These are phyloP conservation scores for Alternaria sp. DNA, from an alignment of 2,329 filamentous ascomycete genomes.

Conservation along the genomic window DNA sequence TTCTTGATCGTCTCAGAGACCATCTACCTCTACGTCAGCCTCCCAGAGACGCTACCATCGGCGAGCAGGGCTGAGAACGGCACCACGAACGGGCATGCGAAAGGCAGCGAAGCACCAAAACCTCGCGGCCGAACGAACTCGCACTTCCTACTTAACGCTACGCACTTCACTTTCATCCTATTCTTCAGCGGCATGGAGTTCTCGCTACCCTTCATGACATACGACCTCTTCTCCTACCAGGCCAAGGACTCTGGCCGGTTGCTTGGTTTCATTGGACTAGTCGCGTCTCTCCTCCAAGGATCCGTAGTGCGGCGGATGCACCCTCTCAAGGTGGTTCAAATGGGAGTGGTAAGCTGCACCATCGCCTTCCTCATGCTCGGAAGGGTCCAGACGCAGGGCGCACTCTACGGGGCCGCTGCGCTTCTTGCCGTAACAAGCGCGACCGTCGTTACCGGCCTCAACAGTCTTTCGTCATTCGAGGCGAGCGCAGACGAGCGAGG, in stretches of 20 bases:
- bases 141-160: conserved; percentile 78
- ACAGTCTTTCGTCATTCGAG: conserved; percentile 90
- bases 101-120: conserved; percentile 23
- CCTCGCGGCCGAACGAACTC: conserved; percentile 72
- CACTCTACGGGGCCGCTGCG: conserved; percentile 81
- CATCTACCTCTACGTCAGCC: conserved; percentile 78
- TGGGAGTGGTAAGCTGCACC: conserved; percentile 79
- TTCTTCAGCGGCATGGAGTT: conserved; percentile 99
- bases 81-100: conserved; percentile 25
- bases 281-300: conserved; percentile 91
- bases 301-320: conserved; percentile 86
- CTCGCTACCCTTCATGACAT: conserved; percentile 95
- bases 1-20: conserved; percentile 87
- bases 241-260: conserved; percentile 82
- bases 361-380: conserved; percentile 81
- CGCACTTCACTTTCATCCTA: conserved; percentile 89
- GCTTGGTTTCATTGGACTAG: conserved; percentile 87
- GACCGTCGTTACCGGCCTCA: conserved; percentile 92
- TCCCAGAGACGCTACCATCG: conserved; percentile 84
- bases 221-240: conserved; percentile 85
- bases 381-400: conserved; percentile 68
- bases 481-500: conserved; percentile 80
- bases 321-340: conserved; percentile 78
- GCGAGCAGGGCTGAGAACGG: conserved; percentile 25
- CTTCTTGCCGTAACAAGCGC: conserved; percentile 88